These are phyloP conservation scores for Starmerella bombicola DNA, from an alignment of 805 yeast species.

Conservation along the genomic window DNA sequence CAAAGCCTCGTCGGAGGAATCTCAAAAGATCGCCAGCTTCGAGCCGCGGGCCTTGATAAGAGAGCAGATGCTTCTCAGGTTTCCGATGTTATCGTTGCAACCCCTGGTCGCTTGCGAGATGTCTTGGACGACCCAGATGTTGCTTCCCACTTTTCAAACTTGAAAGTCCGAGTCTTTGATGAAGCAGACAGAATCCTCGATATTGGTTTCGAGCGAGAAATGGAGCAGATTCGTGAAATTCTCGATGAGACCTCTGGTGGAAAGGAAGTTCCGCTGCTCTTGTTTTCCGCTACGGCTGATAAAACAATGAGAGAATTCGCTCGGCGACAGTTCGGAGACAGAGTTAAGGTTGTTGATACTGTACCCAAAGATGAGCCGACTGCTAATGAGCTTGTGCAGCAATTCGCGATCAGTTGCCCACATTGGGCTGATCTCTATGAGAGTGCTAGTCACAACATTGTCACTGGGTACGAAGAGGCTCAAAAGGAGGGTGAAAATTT, in stretches of 20 bases:
- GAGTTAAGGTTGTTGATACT: slow-evolving; percentile 45
- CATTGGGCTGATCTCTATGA: slow-evolving; percentile 46
- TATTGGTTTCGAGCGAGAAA: slow-evolving; percentile 60
- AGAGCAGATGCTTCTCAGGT: slow-evolving; percentile 5
- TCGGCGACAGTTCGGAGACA: slow-evolving; percentile 31
- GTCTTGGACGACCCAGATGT: slow-evolving; percentile 38
- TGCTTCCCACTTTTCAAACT: slow-evolving; percentile 37
- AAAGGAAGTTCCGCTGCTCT: slow-evolving; percentile 41
- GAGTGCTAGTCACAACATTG: slow-evolving; percentile 41
- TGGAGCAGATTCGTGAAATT: slow-evolving; percentile 32
- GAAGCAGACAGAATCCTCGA: slow-evolving; percentile 86
- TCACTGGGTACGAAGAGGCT: slow-evolving; percentile 30
- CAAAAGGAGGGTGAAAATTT: slow-evolving; percentile 29
- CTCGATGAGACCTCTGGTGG: slow-evolving; percentile 41
- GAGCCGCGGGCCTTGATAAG: slow-evolving; percentile 31
- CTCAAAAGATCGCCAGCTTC: slow-evolving; percentile 32
- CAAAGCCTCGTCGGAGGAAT: slow-evolving; percentile 60
- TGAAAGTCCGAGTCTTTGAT: slow-evolving; percentile 63
- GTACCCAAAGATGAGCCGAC: slow-evolving; percentile 63
- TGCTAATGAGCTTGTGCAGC: slow-evolving; percentile 65
- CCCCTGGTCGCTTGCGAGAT: slow-evolving; percentile 78
- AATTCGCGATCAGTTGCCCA: slow-evolving; percentile 45
- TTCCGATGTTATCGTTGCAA: slow-evolving; percentile 57
- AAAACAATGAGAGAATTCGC: slow-evolving; percentile 57
- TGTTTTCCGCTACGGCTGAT: slow-evolving; percentile 84